Conservation (phyloP, 1,284 basidiomycete species). For the Boletus sp. region DNA sequence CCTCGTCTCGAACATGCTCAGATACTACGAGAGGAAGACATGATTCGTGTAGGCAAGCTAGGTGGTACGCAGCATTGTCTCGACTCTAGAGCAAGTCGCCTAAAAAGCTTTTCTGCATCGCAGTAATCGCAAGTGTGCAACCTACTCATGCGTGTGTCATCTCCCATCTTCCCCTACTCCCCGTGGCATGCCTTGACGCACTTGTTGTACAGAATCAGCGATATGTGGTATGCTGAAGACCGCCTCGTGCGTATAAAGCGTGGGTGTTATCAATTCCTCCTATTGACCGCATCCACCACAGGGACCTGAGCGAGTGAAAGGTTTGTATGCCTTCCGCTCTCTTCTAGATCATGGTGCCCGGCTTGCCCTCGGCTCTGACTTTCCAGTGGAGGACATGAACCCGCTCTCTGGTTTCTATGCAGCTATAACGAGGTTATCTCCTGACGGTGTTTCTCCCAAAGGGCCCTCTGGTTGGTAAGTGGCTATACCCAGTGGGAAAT, state of each 20-base stretch:
- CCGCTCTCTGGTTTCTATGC: conserved; percentile 82
- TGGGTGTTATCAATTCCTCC: too few species aligned
- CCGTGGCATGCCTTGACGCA: background rate
- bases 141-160: conserved; percentile 80
- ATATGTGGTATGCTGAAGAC: conserved; percentile 89
- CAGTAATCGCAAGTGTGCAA: conserved; percentile 79
- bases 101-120: background rate
- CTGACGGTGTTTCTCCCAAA: conserved; percentile 75
- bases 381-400: conserved; percentile 83
- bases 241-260: conserved; percentile 55
- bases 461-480: conserved; percentile 79
- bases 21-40: conserved; percentile 71
- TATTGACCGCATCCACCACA: conserved; percentile 25
- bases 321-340: conserved; percentile 84
- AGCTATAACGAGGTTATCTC: conserved; percentile 75
- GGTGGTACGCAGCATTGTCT: conserved; percentile 51
- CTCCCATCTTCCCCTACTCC: background rate
- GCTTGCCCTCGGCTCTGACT: conserved; percentile 81
- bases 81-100: background rate
- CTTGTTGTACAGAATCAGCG: conserved; percentile 55
- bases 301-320: conserved; percentile 82
- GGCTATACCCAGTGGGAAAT: background rate
- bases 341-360: conserved; percentile 61
- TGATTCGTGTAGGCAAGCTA: conserved; percentile 70
- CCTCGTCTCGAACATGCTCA: conserved; percentile 91